Evolutionary conservation across 202 grass and related monocot genomes (phyloP).

Genomic region (Schoenoplectus triqueter): DNA sequence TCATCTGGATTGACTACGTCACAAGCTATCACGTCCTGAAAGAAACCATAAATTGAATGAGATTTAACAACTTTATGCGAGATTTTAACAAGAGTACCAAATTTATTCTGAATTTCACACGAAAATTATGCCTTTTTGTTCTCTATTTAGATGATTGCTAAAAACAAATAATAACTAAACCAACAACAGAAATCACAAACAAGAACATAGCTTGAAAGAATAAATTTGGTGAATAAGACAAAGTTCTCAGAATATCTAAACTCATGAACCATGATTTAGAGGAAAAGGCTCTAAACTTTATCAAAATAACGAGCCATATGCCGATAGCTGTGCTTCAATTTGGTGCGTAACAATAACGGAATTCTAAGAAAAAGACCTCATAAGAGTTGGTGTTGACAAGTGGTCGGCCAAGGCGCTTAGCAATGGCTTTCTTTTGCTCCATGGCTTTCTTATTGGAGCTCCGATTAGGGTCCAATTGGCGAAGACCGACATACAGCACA

Average conservation of each 20-base stretch:
- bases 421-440: constrained; percentile 98
- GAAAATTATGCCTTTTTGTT: neutral
- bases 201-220: neutral
- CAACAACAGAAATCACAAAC: neutral
- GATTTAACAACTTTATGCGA: neutral
- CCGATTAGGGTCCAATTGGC: constrained; percentile 97
- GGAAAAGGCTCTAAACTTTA: neutral
- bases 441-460: constrained; percentile 80
- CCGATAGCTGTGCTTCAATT: neutral
- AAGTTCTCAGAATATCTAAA: neutral
- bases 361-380: constrained; percentile 50
- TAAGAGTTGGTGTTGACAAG: constrained; percentile 90
- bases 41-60: neutral
- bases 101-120: neutral
- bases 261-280: neutral
- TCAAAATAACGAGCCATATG: neutral
- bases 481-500: constrained; percentile 90
- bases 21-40: constrained; percentile 86
- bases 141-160: neutral
- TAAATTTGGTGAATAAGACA: neutral
- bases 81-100: neutral
- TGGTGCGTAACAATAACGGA: neutral
- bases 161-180: neutral
- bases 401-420: constrained; percentile 88
- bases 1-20: constrained; percentile 96